A percentile compares a stretch with the other conserved stretches of the same genome.
Conservation (phyloP, 306 rosid species). For the Trifolium subterraneum region DNA sequence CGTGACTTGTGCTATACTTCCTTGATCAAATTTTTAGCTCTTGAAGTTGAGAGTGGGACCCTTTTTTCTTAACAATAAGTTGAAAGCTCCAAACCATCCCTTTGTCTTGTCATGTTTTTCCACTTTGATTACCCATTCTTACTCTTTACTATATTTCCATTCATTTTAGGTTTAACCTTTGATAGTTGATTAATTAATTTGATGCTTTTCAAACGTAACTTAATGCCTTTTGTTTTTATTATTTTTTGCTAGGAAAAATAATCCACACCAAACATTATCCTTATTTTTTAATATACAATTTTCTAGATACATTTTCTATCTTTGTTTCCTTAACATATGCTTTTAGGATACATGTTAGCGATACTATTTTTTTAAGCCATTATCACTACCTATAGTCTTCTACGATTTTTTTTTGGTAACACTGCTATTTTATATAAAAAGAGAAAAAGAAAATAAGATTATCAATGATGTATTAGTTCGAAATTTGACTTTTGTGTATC, state of each 20-base stretch:
- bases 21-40: constrained; percentile 30
- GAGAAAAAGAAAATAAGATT: no score
- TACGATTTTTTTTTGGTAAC: no score
- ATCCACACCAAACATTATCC: background rate
- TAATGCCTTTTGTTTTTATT: background rate
- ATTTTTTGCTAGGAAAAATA: background rate
- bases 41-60: constrained; percentile 42
- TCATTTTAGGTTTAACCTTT: background rate
- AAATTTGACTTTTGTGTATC: no score
- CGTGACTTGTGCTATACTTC: constrained; percentile 65
- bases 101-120: constrained; percentile 12
- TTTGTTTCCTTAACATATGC: no score
- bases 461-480: no score
- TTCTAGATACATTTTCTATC: no score
- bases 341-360: no score
- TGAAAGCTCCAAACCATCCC: background rate
- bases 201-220: constrained; percentile 22
- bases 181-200: background rate
- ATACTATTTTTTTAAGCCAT: no score
- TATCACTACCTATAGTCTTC: background rate
- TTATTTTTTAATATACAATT: no score
- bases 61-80: constrained; percentile 3
- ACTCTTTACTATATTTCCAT: constrained; percentile 17
- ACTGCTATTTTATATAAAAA: background rate
- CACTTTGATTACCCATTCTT: constrained; percentile 26